phyloP scores from a whole-genome alignment of 1,284 basidiomycete genomes.

The Malassezia arunalokei region DNA sequence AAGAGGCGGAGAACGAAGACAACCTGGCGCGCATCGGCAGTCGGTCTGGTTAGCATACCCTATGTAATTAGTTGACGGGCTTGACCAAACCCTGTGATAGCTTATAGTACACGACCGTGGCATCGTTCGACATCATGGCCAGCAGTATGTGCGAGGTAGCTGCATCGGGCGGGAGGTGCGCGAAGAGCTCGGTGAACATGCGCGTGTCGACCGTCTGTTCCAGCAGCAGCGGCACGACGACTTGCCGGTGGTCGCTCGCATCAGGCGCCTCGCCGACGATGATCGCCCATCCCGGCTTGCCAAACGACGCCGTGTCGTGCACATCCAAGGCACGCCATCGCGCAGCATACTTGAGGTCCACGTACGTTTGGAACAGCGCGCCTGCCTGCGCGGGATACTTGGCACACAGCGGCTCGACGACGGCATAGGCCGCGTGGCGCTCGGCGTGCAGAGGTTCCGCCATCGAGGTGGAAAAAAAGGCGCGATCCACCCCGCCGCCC shows the following conservation, averaged over 20 bases:
- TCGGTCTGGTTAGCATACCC: conserved; percentile 20
- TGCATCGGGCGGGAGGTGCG: conserved; percentile 13
- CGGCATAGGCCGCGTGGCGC: conserved; percentile 18
- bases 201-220: conserved; percentile 11
- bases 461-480: background rate
- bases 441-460: background rate
- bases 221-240: conserved; percentile 9
- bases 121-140: conserved; percentile 36
- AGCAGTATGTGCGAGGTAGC: conserved; percentile 24
- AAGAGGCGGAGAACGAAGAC: conserved; percentile 46
- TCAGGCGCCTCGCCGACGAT: conserved; percentile 4
- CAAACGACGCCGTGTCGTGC: conserved; percentile 7
- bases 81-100: conserved; percentile 39
- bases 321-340: conserved; percentile 30
- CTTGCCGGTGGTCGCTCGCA: background rate
- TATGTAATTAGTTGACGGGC: conserved; percentile 29
- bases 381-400: conserved; percentile 36
- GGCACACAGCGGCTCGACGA: conserved; percentile 18
- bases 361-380: conserved; percentile 40
- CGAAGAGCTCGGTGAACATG: conserved; percentile 18
- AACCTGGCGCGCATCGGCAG: conserved; percentile 36
- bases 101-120: conserved; percentile 40
- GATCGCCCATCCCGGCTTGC: conserved; percentile 5
- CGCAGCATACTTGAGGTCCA: conserved; percentile 39
- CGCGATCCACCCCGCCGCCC: background rate